Evolutionary conservation across 176 grass and related monocot species (phyloP), one percentile per base, ranked within the genome.

Genomic region (Carex kokanica): DNA sequence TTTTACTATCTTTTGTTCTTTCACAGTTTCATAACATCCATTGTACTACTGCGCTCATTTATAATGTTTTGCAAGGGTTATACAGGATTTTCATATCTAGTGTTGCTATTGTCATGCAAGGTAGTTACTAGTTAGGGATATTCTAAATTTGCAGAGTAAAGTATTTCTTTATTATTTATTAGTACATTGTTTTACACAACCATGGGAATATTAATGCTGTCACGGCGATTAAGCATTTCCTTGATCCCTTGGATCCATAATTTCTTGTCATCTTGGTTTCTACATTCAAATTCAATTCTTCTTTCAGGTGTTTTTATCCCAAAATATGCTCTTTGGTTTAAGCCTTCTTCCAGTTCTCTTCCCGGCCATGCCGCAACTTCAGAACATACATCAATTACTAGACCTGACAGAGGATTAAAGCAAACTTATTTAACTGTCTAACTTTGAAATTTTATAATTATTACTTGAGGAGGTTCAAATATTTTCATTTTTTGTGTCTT

Each of bases 261-360:
- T 5, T 78, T 85, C 68, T 93, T 83, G 23, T 93, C 92, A 8
- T 85, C 52, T 84, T 80, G 89, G 85, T 71, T 93, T 91, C 87
- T 88, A 88, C 90, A 91, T 87, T 98, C 95, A 74, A 98, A 94
- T 85, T 98, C 92, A 61, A 98, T 88, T 64, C 90, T 55, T 86
- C 95, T 81, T 64, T 94, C 92, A 6, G 84, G 86, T 23, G 92
- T 93, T 91, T 77, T 88, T 24, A 98, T 82, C 6, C 90, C 95
- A 41, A 98, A 98, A 84, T 98, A 98, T 8, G 92, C 92, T 70
- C 87, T 86, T 78, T 66, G 88, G 8, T 86, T 83, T 62, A 69
- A 88, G 8, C 87, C 87, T 1, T 93, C 90, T 41, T 93, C 95
- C 0, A 91, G 24, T 90, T 93, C 92, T 88, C 95, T 85, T 59